Percentiles rank a stretch among this genome's conserved stretches.
Conservation (phyloP, 225 moss, liverwort and hornwort species). For the Takakia lepidozioides region DNA sequence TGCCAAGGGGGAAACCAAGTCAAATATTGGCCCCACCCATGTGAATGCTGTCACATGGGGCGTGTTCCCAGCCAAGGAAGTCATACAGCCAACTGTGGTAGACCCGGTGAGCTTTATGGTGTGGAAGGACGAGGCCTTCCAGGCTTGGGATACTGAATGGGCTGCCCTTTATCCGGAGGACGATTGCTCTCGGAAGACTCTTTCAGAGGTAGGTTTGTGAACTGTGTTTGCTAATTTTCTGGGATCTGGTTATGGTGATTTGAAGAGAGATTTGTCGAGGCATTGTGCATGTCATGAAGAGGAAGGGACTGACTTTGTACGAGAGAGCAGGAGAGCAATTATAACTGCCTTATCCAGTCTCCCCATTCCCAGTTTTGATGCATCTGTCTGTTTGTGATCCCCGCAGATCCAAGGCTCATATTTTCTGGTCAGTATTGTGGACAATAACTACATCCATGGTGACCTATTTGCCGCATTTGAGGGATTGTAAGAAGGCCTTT, state of each 20-base stretch:
- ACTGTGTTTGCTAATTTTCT: too few species aligned
- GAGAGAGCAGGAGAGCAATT: too few species aligned
- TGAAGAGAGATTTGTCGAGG: too few species aligned
- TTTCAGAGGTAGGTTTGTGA: slow-evolving; percentile 75
- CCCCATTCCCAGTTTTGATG: not conserved
- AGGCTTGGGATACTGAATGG: slow-evolving; percentile 89
- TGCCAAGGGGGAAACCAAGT: slow-evolving; percentile 77
- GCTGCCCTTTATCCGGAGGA: slow-evolving; percentile 68
- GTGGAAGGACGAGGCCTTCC: slow-evolving; percentile 98
- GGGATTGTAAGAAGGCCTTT: too few species aligned
- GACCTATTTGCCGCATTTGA: not conserved
- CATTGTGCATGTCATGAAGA: too few species aligned
- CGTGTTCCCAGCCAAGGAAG: slow-evolving; percentile 93
- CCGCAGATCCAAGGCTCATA: slow-evolving; percentile 2
- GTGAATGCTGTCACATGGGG: slow-evolving; percentile 98
- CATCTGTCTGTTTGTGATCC: not conserved
- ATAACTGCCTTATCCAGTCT: too few species aligned
- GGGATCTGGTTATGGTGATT: too few species aligned
- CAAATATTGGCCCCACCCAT: slow-evolving; percentile 73
- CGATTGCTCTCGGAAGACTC: slow-evolving; percentile 55
- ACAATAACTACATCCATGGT: not conserved
- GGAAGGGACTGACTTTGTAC: too few species aligned
- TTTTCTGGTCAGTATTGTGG: slow-evolving; percentile 1
- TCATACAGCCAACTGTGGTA: slow-evolving; percentile 94
- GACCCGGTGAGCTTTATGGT: slow-evolving; percentile 96